These are phyloP conservation scores for Entomortierella chlamydospora DNA, from an alignment of 192 early-diverging fungal genomes.

Conservation along the genomic window DNA sequence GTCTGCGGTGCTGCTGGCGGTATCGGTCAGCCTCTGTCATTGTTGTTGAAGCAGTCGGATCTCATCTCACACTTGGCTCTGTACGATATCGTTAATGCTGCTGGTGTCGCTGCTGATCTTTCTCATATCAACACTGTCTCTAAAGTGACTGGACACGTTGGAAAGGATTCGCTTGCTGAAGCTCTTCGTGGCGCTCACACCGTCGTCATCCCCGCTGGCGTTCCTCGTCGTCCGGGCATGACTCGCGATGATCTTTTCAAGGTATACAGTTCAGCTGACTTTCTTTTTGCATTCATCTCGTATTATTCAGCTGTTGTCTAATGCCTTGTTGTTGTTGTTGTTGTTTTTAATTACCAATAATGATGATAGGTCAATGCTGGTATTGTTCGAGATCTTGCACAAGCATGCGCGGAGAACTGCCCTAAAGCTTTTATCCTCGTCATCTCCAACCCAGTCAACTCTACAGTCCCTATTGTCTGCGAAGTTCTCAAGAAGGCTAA, in stretches of 20 bases:
- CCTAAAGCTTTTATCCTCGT: conserved; percentile 89
- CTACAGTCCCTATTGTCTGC: conserved; percentile 95
- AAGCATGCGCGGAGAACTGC: conserved; percentile 78
- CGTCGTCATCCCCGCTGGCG: conserved; percentile 95
- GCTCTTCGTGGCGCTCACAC: conserved; percentile 61
- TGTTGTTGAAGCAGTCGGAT: conserved; percentile 90
- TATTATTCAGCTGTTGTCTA: too few species aligned
- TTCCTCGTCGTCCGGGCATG: conserved; percentile 98
- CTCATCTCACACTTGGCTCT: conserved; percentile 87
- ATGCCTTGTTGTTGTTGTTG: too few species aligned
- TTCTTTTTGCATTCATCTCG: too few species aligned
- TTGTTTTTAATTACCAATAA: too few species aligned
- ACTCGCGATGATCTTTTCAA: conserved; percentile 99
- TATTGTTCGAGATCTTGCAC: conserved; percentile 89
- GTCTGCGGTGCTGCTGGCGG: conserved; percentile 85
- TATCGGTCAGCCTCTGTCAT: conserved; percentile 96
- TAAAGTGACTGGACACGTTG: conserved; percentile 61
- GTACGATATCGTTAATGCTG: conserved; percentile 97
- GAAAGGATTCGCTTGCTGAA: conserved; percentile 56
- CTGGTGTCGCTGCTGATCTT: conserved; percentile 95
- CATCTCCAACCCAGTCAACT: conserved; percentile 99
- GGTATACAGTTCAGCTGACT: too few species aligned
- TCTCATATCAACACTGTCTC: conserved; percentile 88
- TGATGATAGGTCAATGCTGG: conserved; percentile 95
- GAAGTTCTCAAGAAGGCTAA: conserved; percentile 90